These are phyloP conservation scores for Yamadazyma taylorii DNA, from an alignment of 1,139 yeast genomes.

Conservation along the genomic window DNA sequence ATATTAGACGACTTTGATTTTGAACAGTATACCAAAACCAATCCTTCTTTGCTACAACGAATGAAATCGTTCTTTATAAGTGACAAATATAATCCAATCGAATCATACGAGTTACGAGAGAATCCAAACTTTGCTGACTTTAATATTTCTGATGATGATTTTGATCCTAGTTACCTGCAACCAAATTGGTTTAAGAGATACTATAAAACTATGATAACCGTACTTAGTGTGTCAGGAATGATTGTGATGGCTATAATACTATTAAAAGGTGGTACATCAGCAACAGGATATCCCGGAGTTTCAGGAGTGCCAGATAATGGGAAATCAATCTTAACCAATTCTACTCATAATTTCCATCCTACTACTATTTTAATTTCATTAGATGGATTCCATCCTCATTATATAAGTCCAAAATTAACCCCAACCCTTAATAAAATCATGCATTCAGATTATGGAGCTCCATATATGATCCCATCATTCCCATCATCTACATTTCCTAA, in stretches of 20 bases:
- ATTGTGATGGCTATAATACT: constrained; percentile 8
- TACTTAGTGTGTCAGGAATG: background rate
- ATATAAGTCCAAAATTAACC: constrained; percentile 63
- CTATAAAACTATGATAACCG: constrained; percentile 3
- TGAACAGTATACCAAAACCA: constrained; percentile 1
- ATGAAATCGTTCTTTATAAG: constrained; percentile 4
- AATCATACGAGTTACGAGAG: constrained; percentile 15
- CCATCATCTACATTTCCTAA: constrained; percentile 91
- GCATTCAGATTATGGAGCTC: constrained; percentile 62
- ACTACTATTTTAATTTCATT: constrained; percentile 77
- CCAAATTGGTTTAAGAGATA: background rate
- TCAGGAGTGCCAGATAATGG: too few relatives aligned
- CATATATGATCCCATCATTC: constrained; percentile 83
- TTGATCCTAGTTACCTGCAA: background rate
- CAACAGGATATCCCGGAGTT: too few relatives aligned
- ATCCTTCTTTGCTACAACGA: constrained; percentile 3
- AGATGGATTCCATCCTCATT: constrained; percentile 92
- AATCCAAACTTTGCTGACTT: constrained; percentile 6
- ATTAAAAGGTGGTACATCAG: background rate
- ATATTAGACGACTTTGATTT: constrained; percentile 10
- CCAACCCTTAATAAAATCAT: constrained; percentile 67
- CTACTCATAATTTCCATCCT: constrained; percentile 71
- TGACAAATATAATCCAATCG: constrained; percentile 9
- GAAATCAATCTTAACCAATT: constrained; percentile 44
- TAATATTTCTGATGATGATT: constrained; percentile 7